Percentiles rank a stretch among this genome's conserved stretches.
Evolutionary conservation across 306 rosid genomes (phyloP).

Genomic region (Cajanus cajan): DNA sequence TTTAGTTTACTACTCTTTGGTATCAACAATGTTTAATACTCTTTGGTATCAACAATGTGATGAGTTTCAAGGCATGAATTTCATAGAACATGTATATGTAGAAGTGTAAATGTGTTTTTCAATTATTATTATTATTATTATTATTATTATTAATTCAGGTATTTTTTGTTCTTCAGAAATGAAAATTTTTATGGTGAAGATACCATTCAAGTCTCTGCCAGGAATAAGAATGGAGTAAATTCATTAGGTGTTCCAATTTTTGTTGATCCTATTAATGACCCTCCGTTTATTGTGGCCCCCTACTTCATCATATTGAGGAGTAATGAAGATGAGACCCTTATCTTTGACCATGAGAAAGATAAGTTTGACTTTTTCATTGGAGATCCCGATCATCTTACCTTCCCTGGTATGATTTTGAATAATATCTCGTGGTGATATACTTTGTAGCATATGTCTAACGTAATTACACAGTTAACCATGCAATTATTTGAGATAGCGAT

Average conservation of each 20-base stretch:
- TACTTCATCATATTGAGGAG: constrained; percentile 59
- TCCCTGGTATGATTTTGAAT: constrained; percentile 53
- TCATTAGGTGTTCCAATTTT: constrained; percentile 57
- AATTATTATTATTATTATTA: background rate
- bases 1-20: no score
- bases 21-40: no score
- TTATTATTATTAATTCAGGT: background rate
- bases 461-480: background rate
- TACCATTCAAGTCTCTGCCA: constrained; percentile 54
- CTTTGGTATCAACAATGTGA: background rate
- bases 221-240: constrained; percentile 65
- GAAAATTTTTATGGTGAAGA: constrained; percentile 72
- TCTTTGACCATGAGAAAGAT: constrained; percentile 64
- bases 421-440: background rate
- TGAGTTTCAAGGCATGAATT: constrained; percentile 10
- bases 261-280: constrained; percentile 79
- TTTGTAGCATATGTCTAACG: background rate
- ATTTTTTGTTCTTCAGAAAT: constrained; percentile 42
- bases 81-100: background rate
- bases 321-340: constrained; percentile 50
- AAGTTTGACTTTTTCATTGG: constrained; percentile 69
- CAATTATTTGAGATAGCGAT: background rate
- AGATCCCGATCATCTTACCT: constrained; percentile 71
- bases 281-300: constrained; percentile 71
- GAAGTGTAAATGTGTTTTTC: background rate